Evolutionary conservation across 768 basidiomycete genomes (phyloP), one percentile per base, ranked within the genome.

Genomic region (Suillus brevipes): DNA sequence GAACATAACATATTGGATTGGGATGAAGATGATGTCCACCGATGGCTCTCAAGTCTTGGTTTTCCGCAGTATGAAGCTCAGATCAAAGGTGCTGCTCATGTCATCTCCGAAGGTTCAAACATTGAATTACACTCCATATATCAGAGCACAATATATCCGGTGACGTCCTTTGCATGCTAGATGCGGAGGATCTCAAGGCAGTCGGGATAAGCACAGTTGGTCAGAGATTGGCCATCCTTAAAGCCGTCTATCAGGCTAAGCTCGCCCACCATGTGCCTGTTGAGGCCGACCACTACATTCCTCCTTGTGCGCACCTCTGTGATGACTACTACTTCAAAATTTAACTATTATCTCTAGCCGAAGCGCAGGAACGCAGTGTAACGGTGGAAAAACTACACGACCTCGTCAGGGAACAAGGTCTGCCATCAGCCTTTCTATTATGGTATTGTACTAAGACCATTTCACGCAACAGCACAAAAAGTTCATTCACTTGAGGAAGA

Each of bases 91-190:
- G 66, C 63, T 80, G 77, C 63, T 66, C 60, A 8, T 45, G 59
- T 53, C 37, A 37, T 31, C 2, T 57, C 18, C 25, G 45, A 49
- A 31, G 42, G 6, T 45, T 10, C 50, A 28, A 68, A 61, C 6
- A 45, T 25, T 57, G 38, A 25, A 58, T 65, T 66, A 62, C 49
- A 49, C 68, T 42, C 53, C 42, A 49, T 43, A 20, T 62, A 25
- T 56, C 73, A 97, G 97, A 95, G 74, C 92, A 99, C 76, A 90
- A 87, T 67, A 93, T 99, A 68, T 90, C 90, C 20, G 97, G 97
- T 63, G 95, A 98, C 67, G 87, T 94, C 2, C 84, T 99, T 8
- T 88, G 90, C 67, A 80, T 91, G 70, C 83, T 98, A 57, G 91
- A 95, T 74, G 83, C 88, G n/a, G 92, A 95, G 28, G 78, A 86